Evolutionary conservation across 176 grass and related monocot species (phyloP).

Genomic region (Coix lacrymajobi): DNA sequence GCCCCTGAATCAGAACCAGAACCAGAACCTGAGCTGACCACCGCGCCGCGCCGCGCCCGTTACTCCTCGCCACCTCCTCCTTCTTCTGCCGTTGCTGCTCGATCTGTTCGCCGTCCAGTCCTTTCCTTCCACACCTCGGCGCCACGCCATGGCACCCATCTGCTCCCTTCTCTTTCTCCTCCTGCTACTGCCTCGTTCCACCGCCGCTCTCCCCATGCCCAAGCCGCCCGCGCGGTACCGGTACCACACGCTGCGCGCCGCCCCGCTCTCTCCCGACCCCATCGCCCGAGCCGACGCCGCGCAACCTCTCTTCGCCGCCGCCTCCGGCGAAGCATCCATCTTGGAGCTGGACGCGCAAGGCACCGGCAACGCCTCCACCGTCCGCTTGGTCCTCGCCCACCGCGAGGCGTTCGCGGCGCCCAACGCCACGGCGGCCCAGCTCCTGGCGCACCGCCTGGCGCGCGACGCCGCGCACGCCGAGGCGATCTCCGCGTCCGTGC

Average conservation of each 20-base stretch:
- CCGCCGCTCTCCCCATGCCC: neutral
- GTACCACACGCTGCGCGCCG: slow-evolving; percentile 11
- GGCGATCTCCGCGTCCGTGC: neutral
- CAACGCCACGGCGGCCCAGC: neutral
- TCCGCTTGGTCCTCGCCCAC: slow-evolving; percentile 3
- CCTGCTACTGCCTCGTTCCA: neutral
- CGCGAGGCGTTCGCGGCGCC: neutral
- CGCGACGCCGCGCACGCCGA: neutral
- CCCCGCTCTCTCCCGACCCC: neutral
- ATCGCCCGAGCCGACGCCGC: no score
- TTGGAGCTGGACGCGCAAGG: neutral
- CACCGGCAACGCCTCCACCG: neutral
- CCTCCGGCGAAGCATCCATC: neutral
- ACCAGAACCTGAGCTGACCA: neutral
- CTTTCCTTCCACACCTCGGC: neutral
- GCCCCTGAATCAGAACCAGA: no score
- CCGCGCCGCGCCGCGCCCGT: neutral
- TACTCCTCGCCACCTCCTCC: neutral
- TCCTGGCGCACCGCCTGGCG: neutral
- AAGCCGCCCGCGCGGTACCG: neutral
- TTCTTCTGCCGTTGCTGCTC: neutral
- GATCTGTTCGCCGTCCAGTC: no score
- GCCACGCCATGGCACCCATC: neutral
- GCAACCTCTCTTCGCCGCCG: neutral
- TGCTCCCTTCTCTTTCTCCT: neutral